These are phyloP conservation scores for Psilocybe sp. DNA, from an alignment of 768 basidiomycete genomes.

Conservation along the genomic window DNA sequence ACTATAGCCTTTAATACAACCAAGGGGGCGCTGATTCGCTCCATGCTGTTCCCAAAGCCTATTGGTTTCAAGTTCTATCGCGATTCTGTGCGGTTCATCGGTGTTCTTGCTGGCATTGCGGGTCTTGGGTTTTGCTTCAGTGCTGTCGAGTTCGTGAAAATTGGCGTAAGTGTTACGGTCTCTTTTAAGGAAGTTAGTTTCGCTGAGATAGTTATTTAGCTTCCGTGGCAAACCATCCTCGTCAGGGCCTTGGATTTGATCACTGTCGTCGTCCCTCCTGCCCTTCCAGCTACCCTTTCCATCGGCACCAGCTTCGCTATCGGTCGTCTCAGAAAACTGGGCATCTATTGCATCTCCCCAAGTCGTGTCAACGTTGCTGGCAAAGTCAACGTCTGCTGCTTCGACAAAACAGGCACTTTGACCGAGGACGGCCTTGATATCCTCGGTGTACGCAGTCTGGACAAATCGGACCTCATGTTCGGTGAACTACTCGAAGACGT, in stretches of 20 bases:
- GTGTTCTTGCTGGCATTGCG: constrained; percentile 89
- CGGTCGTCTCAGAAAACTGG: constrained; percentile 76
- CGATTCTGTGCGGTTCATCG: constrained; percentile 87
- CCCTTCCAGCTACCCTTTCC: constrained; percentile 93
- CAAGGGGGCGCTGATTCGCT: constrained; percentile 91
- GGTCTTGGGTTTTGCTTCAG: constrained; percentile 88
- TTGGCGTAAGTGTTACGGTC: constrained; percentile 59
- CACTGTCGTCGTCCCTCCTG: constrained; percentile 96
- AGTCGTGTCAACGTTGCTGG: constrained; percentile 94
- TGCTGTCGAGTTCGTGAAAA: constrained; percentile 86
- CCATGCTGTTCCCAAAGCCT: constrained; percentile 98
- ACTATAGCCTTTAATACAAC: constrained; percentile 87
- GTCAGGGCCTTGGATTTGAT: constrained; percentile 92
- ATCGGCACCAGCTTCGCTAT: constrained; percentile 98
- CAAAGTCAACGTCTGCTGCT: constrained; percentile 95
- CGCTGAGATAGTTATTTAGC: constrained; percentile 37
- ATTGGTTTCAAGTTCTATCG: constrained; percentile 99
- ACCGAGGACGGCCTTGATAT: constrained; percentile 98
- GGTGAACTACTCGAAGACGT: constrained; percentile 88
- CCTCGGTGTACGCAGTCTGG: constrained; percentile 85
- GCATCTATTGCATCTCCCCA: constrained; percentile 96
- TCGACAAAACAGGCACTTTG: constrained; percentile 98
- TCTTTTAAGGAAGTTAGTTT: background rate
- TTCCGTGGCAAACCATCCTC: constrained; percentile 87
- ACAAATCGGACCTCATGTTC: constrained; percentile 73